Base-by-base conservation (phyloP, 495 filamentous ascomycete species). In the Annulohypoxylon nitens region DNA sequence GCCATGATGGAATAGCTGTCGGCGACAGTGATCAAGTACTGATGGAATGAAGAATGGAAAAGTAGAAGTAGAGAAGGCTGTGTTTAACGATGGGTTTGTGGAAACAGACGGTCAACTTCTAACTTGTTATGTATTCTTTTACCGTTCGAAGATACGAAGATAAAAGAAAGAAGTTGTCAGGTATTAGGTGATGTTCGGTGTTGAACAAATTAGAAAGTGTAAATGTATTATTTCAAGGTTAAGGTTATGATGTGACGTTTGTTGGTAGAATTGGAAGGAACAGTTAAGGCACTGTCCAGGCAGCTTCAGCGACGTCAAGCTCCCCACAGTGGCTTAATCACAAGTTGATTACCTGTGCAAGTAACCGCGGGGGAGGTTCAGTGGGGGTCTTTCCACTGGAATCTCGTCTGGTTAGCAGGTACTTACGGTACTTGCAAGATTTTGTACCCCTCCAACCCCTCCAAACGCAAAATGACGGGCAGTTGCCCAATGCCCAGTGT, bases 1-100 rank as follows among this genome's bases (percentile, higher is more conserved):
- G 83, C 82, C 81, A 89, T 88, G 20, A 83, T 85, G 68, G 67
- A 51, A 23, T 51, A 41, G 18, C 41, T n/a, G 37, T 47, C 54
- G 53, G 18, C n/a, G 50, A n/a, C 10, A 0, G 25, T 54, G 36
- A 37, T 57, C 30, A n/a, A 33, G 8, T 16, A 2, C 2, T 11
- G 14, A 4, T n/a, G 16, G 51, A 11, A n/a, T 14, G n/a, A 4
- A 34, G 30, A 20, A 3, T 12, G 30, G n/a, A 8, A 4, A 55
- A 53, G 20, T 50, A 53, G 10, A 58, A 33, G 34, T 39, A 45
- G 25, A 43, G 25, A 43, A 18, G 30, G 30, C 34, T 18, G 41
- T 12, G 53, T 1, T 43, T 3, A 37, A 61, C 3, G 18, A 18
- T 33, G 26, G 39, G 26, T 47, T 33, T n/a, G 10, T 26, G 41